Evolutionary conservation across 148 eudicot genomes (phyloP), one percentile per base, ranked within the genome.

Genomic region (Rhododendron mucronatum): DNA sequence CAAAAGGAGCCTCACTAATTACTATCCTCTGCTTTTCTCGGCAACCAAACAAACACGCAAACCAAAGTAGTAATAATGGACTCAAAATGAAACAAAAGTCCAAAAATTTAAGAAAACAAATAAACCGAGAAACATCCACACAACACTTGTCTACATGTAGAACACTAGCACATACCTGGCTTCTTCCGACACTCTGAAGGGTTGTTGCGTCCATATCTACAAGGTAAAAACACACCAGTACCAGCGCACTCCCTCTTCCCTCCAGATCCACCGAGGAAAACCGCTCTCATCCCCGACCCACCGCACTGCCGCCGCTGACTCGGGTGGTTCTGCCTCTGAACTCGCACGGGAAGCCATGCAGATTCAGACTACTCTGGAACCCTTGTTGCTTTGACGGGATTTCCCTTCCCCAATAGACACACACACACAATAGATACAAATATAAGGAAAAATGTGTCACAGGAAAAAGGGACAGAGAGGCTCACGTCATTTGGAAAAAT

Each of bases 151-250:
- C 74, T 11, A 28, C 5, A 80, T 13, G 41, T 48, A 84, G 41
- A 30, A 21, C 39, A 30, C 77, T 28, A 63, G 10, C 51, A 80
- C 9, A 14, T 86, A 95, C 97, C 95, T 87, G 90, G 82, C 61
- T 91, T 95, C 87, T 87, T 89, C 87, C 93, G 92, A 26, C 88
- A 61, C 26, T 91, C 95, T 0, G 94, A 26, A 45, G 85, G 15
- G 7, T 37, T 65, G 48, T 61, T 74, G 0, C 8, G 5, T 30
- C 79, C 87, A 2, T 80, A 86, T 80, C 92, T 71, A 41, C 98
- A 91, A 16, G 98, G 98, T 3, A 96, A 61, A 76, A 96, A 96
- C 0, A 96, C 98, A 0, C 98, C 98, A 0, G 98, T 96, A 1
- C 98, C 98, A 4, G 92, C 89, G 1, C 95, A 93, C 82, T 86